These are phyloP conservation scores for Actinomortierella ambigua DNA, from an alignment of 371 early-diverging fungal genomes.

Conservation along the genomic window DNA sequence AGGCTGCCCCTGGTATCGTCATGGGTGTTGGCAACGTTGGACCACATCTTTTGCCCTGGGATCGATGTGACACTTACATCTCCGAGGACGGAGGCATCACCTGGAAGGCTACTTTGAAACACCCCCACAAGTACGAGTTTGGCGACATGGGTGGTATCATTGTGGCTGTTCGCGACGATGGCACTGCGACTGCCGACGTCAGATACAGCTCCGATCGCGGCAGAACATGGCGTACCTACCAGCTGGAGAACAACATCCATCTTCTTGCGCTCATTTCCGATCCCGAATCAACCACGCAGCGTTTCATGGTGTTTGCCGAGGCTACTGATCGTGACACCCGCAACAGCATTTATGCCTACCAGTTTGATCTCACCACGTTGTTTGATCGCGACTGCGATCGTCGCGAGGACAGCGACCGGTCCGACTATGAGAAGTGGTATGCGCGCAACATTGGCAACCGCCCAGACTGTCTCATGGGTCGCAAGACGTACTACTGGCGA, in stretches of 20 bases:
- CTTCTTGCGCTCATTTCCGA: slow-evolving; percentile 67
- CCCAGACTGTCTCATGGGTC: slow-evolving; percentile 89
- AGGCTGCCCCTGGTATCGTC: slow-evolving; percentile 82
- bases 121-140: slow-evolving; percentile 89
- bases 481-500: slow-evolving; percentile 67
- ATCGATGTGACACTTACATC: slow-evolving; percentile 82
- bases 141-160: slow-evolving; percentile 86
- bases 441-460: slow-evolving; percentile 63
- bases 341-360: slow-evolving; percentile 51
- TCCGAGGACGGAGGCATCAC: slow-evolving; percentile 85
- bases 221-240: slow-evolving; percentile 63
- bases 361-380: slow-evolving; percentile 74
- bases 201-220: slow-evolving; percentile 86
- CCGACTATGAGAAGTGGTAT: slow-evolving; percentile 85
- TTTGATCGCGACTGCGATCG: slow-evolving; percentile 71
- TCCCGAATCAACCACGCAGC: slow-evolving; percentile 66
- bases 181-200: slow-evolving; percentile 69
- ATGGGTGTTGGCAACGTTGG: slow-evolving; percentile 95
- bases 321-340: slow-evolving; percentile 24
- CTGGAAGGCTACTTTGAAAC: slow-evolving; percentile 81
- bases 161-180: slow-evolving; percentile 72
- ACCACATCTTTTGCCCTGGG: slow-evolving; percentile 64
- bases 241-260: slow-evolving; percentile 52
- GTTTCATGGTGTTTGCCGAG: slow-evolving; percentile 57
- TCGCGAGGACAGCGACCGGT: slow-evolving; percentile 53